Evolutionary conservation across 495 filamentous ascomycete species (phyloP), one percentile per base, ranked within the genome.

Genomic region (Pyronema omphalodes): DNA sequence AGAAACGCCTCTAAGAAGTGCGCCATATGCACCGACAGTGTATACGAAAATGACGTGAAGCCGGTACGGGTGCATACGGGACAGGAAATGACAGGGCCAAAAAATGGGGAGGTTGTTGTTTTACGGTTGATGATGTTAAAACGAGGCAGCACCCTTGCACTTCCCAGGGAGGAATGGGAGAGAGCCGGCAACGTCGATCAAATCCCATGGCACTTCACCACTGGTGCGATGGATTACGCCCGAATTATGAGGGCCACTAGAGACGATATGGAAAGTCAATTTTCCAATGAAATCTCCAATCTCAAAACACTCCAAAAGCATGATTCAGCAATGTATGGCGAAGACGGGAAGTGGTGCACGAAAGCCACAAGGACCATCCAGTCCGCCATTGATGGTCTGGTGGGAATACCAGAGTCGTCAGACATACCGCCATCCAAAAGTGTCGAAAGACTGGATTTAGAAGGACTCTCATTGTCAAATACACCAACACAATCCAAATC

Each of bases 231-330:
- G 63, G 91, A 98, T 65, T 96, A 94, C 70, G 87, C 88, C 46
- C 76, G 91, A 47, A 80, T 98, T 44, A 95, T 98, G 84, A 93
- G 86, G 67, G 91, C 89, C 9, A 87, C 83, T 3, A 82, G 86
- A 65, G 78, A 83, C 12, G 96, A 96, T 60, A 88, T 98, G 83
- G 61, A 68, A 14, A 70, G 76, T 49, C 82, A 95, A 66, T 89
- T 80, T 64, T 77, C 88, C 53, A 60, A 70, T 7, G 91, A 96
- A 60, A 81, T 93, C 14, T 71, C 77, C 41, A 77, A 85, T 9
- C 69, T 98, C 34, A 72, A 78, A 57, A 67, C 66, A 51, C 86
- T 93, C 67, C 84, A 85, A 66, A 74, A 78, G 48, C 86, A 94
- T 65, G 91, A 98, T 63, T 86, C 94, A 66, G 67, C 94, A 18